Evolutionary conservation across 257 asterid species (phyloP), one percentile per base, ranked within the genome.

Genomic region (Solanum medicagineum): DNA sequence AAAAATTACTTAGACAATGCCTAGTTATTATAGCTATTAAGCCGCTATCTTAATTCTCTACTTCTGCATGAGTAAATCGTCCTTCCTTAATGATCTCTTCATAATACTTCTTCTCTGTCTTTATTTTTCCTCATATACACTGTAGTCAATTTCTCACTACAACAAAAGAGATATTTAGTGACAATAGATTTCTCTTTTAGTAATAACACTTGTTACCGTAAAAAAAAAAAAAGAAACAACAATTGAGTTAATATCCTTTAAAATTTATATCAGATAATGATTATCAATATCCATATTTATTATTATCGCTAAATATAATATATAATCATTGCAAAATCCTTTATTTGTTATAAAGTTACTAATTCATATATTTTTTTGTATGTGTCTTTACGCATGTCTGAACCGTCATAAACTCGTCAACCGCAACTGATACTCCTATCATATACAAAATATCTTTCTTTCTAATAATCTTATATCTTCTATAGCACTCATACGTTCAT

Each of bases 361-460:
- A 36, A 36, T 3, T 1, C 40, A 36, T 36, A 36, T 36, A 36
- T 36, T 0, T 36, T 36, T 36, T 3, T 29, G 32, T 29, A 29
- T 2, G 32, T 29, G 32, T 3, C 32, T 36, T 4, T 6, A 4
- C 22, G 15, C 13, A 66, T 66, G 13, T 5, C 1, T 15, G 5
- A 4, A 66, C 0, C 74, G 3, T 66, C 47, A 15, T 44, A 65
- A 29, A 7, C 22, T 66, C 22, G 0, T 3, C 1, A 15, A 1
- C 14, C 13, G 7, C 5, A 29, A 14, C 4, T 8, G 12, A 66
- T 57, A 59, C 7, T 66, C 3, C 1, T 2, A 66, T 1, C 1
- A 7, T 32, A 0, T 66, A 3, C 3, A 2, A 4, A 14, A 15
- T 5, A 66, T 29, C 19, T 66, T 29, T 0, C 0, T 0, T 32